Base-by-base conservation (phyloP, 2,329 filamentous ascomycete species). In the Capronia epimyces region DNA sequence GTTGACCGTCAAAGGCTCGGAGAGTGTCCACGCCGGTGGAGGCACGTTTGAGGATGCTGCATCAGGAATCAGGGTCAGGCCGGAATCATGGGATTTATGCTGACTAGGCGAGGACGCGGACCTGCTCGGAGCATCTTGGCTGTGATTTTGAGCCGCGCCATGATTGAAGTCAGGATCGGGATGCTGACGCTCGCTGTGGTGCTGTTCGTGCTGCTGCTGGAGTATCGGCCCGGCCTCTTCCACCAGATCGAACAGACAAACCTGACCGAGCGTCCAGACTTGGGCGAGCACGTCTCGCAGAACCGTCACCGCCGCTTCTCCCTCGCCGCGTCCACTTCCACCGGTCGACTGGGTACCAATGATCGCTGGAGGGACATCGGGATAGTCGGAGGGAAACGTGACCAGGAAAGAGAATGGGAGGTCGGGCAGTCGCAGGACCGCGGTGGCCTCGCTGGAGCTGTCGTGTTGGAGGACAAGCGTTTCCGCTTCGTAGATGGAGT, bases 191-290 rank as follows among this genome's bases (percentile, higher is more conserved):
- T 86, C 16, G 3, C 16, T 18, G 36, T 39, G 36, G 3, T 39
- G 20, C 5, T 39, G 36, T n/a, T 32, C 7, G 10, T 27, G 25
- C 10, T 27, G 71, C 63, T 87, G 84, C 63, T 71, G 68, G 4
- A 78, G 66, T 2, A 68, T 64, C 53, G 74, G 74, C 25, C 67
- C 67, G 0, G 71, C 71, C 59, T 79, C 79, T 59, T 95, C 90
- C 31, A 96, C 77, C n/a, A 94, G 78, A 65, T 96, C 91, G 63
- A 90, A 98, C 2, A 98, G 72, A 63, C 90, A 96, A 18, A 95
- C 89, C 46, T 81, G 78, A 0, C 89, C 89, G 0, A 82, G 78
- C 46, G 78, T 75, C 66, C 84, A 95, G 3, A 87, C 77, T n/a
- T 75, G 72, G 1, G 73, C 75, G 25, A 96, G 70, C 0, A 84